phyloP scores from a whole-genome alignment of 2,329 filamentous ascomycete genomes.

The Trichophyton simii region DNA sequence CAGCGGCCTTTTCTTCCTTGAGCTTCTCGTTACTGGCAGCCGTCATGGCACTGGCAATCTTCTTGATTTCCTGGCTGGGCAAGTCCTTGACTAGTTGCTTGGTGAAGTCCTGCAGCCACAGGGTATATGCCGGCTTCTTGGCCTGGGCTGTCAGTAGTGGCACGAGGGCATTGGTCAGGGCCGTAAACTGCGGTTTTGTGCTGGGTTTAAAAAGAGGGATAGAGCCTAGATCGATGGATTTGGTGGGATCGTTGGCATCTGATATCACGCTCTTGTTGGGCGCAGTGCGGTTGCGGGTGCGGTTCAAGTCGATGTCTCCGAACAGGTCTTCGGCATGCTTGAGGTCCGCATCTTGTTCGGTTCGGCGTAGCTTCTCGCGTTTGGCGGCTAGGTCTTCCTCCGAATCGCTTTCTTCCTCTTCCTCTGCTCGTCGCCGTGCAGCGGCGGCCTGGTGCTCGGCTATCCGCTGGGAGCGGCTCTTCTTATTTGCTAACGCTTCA shows the following conservation, averaged over 20 bases:
- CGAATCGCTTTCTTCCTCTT: constrained; percentile 43
- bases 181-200: constrained; percentile 75
- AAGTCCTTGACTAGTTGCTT: constrained; percentile 81
- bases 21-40: constrained; percentile 93
- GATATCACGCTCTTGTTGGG: constrained; percentile 52
- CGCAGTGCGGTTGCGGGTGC: constrained; percentile 47
- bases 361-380: constrained; percentile 61
- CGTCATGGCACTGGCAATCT: constrained; percentile 77
- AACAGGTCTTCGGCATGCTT: constrained; percentile 86
- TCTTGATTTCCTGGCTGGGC: constrained; percentile 90
- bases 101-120: constrained; percentile 83
- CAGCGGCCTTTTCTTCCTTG: constrained; percentile 91
- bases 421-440: constrained; percentile 46
- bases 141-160: constrained; percentile 62
- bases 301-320: constrained; percentile 58
- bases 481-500: constrained; percentile 79
- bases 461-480: constrained; percentile 74
- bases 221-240: constrained; percentile 65
- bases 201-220: constrained; percentile 79
- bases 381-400: constrained; percentile 62
- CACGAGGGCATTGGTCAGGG: constrained; percentile 62
- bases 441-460: constrained; percentile 61
- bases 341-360: constrained; percentile 79
- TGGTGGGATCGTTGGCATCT: constrained; percentile 59
- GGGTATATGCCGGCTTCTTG: constrained; percentile 80